Percentiles rank a stretch among this genome's conserved stretches.
Evolutionary conservation across 768 basidiomycete genomes (phyloP).

Genomic region (Asterophora lycoperdoides): DNA sequence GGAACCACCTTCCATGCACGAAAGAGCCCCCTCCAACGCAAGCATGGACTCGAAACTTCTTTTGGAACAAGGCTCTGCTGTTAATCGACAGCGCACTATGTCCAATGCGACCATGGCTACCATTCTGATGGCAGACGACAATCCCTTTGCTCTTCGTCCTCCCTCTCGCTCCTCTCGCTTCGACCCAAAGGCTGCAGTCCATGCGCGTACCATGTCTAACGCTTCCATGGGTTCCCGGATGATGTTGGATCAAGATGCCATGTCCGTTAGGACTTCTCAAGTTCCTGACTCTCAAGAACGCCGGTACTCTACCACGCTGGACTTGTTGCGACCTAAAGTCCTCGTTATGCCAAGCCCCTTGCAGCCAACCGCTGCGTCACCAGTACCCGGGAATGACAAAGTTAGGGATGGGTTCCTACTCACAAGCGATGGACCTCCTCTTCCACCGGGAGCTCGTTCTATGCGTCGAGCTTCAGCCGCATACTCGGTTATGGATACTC

Average conservation of each 20-base stretch:
- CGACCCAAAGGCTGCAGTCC: conserved; percentile 69
- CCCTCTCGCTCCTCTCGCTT: conserved; percentile 68
- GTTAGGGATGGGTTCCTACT: conserved; percentile 58
- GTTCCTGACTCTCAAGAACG: conserved; percentile 42
- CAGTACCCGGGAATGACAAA: conserved; percentile 30
- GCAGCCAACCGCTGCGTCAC: conserved; percentile 41
- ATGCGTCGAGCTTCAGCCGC: conserved; percentile 43
- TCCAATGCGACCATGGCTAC: conserved; percentile 46
- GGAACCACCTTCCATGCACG: conserved; percentile 27
- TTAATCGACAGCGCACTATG: conserved; percentile 28
- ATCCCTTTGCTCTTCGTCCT: conserved; percentile 66
- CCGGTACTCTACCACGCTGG: conserved; percentile 68
- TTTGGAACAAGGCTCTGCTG: conserved; percentile 32
- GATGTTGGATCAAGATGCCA: conserved; percentile 52
- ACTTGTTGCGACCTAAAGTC: conserved; percentile 84
- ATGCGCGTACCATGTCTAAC: conserved; percentile 57
- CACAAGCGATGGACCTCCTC: conserved; percentile 68
- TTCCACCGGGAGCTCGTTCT: conserved; percentile 70
- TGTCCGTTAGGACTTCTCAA: conserved; percentile 37
- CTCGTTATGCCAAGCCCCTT: conserved; percentile 92
- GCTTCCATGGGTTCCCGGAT: conserved; percentile 64
- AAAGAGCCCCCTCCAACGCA: conserved; percentile 45
- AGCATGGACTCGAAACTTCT: conserved; percentile 48
- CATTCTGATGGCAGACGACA: conserved; percentile 42
- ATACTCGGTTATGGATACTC: conserved; percentile 29